Conservation (phyloP, 2,329 filamentous ascomycete genomes). For the Sporothrix luriei region DNA sequence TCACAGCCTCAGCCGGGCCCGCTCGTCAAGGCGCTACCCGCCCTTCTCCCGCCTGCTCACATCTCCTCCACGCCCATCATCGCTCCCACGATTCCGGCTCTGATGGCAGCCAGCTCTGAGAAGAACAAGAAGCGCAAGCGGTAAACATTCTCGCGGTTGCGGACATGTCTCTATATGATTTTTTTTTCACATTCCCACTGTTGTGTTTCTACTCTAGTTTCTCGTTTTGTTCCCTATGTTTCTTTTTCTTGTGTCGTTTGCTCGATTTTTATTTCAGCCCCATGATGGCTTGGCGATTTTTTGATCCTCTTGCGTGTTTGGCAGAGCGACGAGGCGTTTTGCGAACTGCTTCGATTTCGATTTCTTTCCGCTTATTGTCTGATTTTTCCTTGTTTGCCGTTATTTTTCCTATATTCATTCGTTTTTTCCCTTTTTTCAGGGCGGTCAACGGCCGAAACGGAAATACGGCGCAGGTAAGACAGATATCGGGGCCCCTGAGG, state of each 20-base stretch:
- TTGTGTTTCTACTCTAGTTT: slow-evolving; percentile 17
- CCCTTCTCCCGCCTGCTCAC: slow-evolving; percentile 51
- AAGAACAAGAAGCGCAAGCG: slow-evolving; percentile 66
- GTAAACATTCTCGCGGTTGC: slow-evolving; percentile 40
- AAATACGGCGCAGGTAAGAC: slow-evolving; percentile 16
- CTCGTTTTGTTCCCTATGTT: background rate
- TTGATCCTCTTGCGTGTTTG: slow-evolving; percentile 19
- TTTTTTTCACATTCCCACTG: background rate
- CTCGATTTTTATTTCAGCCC: background rate
- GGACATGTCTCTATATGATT: slow-evolving; percentile 8
- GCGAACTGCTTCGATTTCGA: background rate
- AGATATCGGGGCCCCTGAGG: background rate
- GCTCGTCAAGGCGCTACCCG: slow-evolving; percentile 31
- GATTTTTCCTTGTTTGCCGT: background rate
- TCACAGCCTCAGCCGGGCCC: slow-evolving; percentile 10
- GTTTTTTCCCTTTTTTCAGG: slow-evolving; percentile 5
- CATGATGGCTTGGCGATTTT: slow-evolving; percentile 2
- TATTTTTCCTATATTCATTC: background rate
- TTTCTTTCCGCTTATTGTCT: slow-evolving; percentile 25
- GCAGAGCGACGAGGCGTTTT: slow-evolving; percentile 24
- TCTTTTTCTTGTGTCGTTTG: background rate
- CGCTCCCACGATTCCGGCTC: slow-evolving; percentile 32
- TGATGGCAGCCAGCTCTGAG: slow-evolving; percentile 44
- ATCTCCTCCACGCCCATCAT: slow-evolving; percentile 45
- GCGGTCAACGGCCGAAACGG: background rate